A percentile compares a stretch with the other conserved stretches of the same genome.
These are phyloP conservation scores for Zygosaccharomyces gambellarensis DNA, from an alignment of 805 yeast species.

Conservation along the genomic window DNA sequence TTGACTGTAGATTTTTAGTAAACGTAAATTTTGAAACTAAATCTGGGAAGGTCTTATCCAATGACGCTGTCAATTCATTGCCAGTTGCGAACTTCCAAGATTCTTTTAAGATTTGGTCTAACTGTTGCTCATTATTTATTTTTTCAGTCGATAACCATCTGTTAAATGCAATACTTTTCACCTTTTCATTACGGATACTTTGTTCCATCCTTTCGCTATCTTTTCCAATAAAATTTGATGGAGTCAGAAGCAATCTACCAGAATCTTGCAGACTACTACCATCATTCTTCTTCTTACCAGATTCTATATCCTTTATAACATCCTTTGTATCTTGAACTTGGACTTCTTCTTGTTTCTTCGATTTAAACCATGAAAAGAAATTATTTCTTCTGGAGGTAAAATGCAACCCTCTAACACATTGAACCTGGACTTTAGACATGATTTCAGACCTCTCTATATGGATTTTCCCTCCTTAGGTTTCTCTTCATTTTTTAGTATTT, in stretches of 20 bases:
- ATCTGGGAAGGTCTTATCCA: conserved; percentile 24
- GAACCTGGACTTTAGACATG: neutral
- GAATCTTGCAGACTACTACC: neutral
- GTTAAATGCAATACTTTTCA: conserved; percentile 30
- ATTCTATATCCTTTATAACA: conserved; percentile 37
- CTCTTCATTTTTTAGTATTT: neutral
- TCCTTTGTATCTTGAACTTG: conserved; percentile 28
- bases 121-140: conserved; percentile 23
- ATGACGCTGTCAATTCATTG: neutral
- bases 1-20: conserved; percentile 33
- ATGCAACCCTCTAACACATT: conserved; percentile 22
- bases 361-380: conserved; percentile 40
- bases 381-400: conserved; percentile 25
- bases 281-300: conserved; percentile 17
- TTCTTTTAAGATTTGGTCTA: conserved; percentile 24
- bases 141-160: conserved; percentile 34
- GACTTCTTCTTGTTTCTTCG: conserved; percentile 26
- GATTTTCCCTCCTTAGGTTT: neutral
- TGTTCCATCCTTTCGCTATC: conserved; percentile 20
- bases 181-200: conserved; percentile 8
- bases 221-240: conserved; percentile 31
- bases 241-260: conserved; percentile 25
- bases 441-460: neutral
- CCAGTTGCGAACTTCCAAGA: conserved; percentile 6
- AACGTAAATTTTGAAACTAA: conserved; percentile 36